Conservation (phyloP, 257 asterid species). For the Capsicum pubescens region DNA sequence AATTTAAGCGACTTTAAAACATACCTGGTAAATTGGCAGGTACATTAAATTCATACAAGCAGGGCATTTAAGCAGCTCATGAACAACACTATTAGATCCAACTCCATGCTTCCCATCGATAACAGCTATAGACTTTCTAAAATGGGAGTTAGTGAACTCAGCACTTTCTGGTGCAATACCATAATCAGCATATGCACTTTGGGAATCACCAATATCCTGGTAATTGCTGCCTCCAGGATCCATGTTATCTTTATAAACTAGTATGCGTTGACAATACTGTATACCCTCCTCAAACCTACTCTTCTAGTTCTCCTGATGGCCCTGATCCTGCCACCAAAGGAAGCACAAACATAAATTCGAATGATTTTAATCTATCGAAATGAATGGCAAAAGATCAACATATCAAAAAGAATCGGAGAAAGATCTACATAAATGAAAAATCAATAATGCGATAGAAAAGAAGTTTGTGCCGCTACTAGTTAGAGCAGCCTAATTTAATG, state of each 20-base stretch:
- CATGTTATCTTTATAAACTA: no score
- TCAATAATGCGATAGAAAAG: not conserved
- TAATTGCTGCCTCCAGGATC: no score
- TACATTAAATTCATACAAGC: conserved; percentile 68
- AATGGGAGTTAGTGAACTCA: conserved; percentile 52
- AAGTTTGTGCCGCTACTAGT: not conserved
- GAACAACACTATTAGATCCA: conserved; percentile 63
- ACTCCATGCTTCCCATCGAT: conserved; percentile 49
- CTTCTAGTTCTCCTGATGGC: not conserved
- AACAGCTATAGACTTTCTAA: conserved; percentile 46
- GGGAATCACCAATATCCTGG: conserved; percentile 45
- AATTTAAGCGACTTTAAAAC: conserved; percentile 32
- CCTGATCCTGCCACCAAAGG: conserved; percentile 21
- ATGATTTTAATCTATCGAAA: not conserved
- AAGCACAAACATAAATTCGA: not conserved
- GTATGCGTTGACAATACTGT: no score
- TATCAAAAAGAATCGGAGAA: not conserved
- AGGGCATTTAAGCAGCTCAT: conserved; percentile 81
- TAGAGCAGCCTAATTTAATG: not conserved
- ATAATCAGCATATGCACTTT: conserved; percentile 41
- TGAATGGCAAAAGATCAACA: not conserved
- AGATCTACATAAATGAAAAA: not conserved
- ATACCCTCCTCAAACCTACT: not conserved
- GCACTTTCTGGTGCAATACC: conserved; percentile 54
- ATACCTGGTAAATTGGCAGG: conserved; percentile 87